Evolutionary conservation across 2,329 filamentous ascomycete genomes (phyloP), one percentile per base, ranked within the genome.

Genomic region (Calonectria hawksworthii): DNA sequence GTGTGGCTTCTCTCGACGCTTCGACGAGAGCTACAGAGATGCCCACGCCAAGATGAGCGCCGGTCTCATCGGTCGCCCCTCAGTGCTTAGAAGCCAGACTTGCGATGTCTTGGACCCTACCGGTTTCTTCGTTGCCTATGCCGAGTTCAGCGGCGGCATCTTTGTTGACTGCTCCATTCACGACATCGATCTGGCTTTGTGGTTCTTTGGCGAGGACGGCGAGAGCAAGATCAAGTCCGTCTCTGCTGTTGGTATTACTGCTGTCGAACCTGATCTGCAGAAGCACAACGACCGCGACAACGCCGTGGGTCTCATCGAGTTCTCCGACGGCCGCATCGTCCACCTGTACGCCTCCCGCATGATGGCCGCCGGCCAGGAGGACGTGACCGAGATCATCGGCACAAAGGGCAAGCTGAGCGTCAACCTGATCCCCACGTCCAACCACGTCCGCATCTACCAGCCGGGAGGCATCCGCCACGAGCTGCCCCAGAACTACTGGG

Each of bases 91-190:
- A 77, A 91, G 88, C 59, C 92, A 94, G 83, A 94, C 92, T 0
- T 93, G 92, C 83, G 92, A 94, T 84, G 93, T 91, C 82, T 88
- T 91, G 72, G 91, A 93, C 74, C 90, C 92, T 0, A 88, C 87
- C 0, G 92, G 92, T 59, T 94, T 93, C 86, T 94, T 93, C 82
- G 92, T 94, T 63, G 87, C 89, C 28, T 94, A 94, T 82, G 91
- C 92, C 8, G 86, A 91, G 75, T 92, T 90, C 84, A 90, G 87
- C 2, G 92, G 93, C 56, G 92, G 92, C n/a, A 93, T 94, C 81
- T 94, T 94, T 78, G 92, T 94, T 65, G 92, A 94, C 85, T 93
- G 91, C 85, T 91, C 90, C 41, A 91, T 94, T 80, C 93, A 94
- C 84, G 93, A 94, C 80, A 94, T 94, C 5, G 82, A 83, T 65